phyloP scores from a whole-genome alignment of 345 rosid species.

The Citrus australasica region DNA sequence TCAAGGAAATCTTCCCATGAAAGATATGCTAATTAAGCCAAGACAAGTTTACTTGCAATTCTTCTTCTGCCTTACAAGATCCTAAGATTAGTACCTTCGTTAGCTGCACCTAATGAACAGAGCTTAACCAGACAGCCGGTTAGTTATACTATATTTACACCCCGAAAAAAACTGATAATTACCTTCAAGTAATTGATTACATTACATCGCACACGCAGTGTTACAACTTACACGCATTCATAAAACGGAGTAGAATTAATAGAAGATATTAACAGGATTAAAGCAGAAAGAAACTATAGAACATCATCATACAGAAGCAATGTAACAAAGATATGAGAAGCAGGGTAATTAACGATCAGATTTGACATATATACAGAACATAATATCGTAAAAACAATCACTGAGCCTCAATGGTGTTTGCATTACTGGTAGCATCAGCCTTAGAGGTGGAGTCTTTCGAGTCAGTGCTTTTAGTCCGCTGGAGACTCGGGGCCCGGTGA shows the following conservation, averaged over 20 bases:
- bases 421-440: constrained; percentile 15
- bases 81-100: neutral
- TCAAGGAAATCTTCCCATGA: neutral
- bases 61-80: neutral
- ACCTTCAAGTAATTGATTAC: neutral
- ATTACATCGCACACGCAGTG: neutral
- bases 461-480: constrained; percentile 57
- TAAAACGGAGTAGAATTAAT: neutral
- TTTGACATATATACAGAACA: neutral
- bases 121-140: neutral
- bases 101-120: neutral
- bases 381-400: neutral
- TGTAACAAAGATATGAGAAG: neutral
- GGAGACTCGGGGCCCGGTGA: constrained; percentile 48
- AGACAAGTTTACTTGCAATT: neutral
- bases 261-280: neutral
- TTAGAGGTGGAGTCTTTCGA: constrained; percentile 23
- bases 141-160: neutral
- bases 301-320: neutral
- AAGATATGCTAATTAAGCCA: neutral
- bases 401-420: constrained; percentile 3
- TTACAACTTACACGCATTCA: neutral
- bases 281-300: neutral
- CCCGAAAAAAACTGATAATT: neutral
- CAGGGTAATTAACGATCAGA: too few species aligned